Evolutionary conservation across 2,329 filamentous ascomycete genomes (phyloP).

Genomic region (Sarocladiaceae sp.): DNA sequence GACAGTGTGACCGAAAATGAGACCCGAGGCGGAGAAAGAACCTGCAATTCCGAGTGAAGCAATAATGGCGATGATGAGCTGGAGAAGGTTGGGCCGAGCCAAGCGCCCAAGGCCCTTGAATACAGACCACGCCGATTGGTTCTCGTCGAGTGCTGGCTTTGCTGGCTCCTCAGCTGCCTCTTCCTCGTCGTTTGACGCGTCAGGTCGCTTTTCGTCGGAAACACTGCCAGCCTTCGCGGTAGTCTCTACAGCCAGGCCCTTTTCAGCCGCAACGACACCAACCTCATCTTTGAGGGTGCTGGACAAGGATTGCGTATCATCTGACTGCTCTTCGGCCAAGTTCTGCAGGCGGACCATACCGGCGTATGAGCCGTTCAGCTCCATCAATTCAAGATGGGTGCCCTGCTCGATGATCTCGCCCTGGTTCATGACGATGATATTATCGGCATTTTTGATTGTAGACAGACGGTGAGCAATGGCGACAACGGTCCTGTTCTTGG

Average conservation of each 20-base stretch:
- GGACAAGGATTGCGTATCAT: background rate
- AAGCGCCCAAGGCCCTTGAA: slow-evolving; percentile 63
- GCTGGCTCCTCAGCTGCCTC: slow-evolving; percentile 21
- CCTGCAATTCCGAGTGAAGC: slow-evolving; percentile 16
- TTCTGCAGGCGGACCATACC: slow-evolving; percentile 42
- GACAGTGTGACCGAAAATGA: slow-evolving; percentile 25
- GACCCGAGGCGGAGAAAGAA: slow-evolving; percentile 24
- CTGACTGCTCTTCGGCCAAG: slow-evolving; percentile 13
- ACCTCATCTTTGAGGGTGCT: slow-evolving; percentile 1
- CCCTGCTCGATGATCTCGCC: slow-evolving; percentile 59
- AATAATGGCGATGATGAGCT: slow-evolving; percentile 55
- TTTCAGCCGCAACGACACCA: slow-evolving; percentile 1
- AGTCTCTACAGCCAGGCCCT: background rate
- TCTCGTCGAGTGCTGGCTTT: slow-evolving; percentile 12
- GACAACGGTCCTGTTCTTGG: slow-evolving; percentile 54
- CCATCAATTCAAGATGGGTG: slow-evolving; percentile 53
- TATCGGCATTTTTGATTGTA: slow-evolving; percentile 57
- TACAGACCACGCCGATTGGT: slow-evolving; percentile 43
- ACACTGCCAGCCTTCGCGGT: background rate
- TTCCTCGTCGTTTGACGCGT: slow-evolving; percentile 29
- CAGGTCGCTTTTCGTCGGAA: slow-evolving; percentile 17
- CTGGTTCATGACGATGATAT: slow-evolving; percentile 58
- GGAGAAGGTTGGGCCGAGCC: slow-evolving; percentile 76
- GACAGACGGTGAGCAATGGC: slow-evolving; percentile 58
- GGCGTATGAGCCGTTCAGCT: slow-evolving; percentile 42